phyloP scores from a whole-genome alignment of 768 basidiomycete species.

The Postia placenta region DNA sequence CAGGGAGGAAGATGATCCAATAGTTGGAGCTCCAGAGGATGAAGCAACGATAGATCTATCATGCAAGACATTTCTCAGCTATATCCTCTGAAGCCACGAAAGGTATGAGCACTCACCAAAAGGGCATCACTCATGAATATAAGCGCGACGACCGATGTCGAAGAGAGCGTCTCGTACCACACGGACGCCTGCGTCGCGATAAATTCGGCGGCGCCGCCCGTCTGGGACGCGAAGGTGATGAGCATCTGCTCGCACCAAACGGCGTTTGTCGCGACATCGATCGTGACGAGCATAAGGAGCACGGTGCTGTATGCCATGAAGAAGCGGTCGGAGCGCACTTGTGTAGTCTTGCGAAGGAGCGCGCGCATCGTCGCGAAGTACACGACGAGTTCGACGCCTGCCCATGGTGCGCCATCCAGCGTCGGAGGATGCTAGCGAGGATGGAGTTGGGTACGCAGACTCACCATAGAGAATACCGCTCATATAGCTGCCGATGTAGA shows the following conservation, averaged over 20 bases:
- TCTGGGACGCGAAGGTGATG: slow-evolving; percentile 18
- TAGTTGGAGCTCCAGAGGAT: slow-evolving; percentile 24
- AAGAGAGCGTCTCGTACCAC: slow-evolving; percentile 22
- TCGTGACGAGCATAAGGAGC: slow-evolving; percentile 23
- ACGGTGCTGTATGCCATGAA: slow-evolving; percentile 18
- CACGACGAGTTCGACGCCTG: slow-evolving; percentile 22
- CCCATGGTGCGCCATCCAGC: too few species aligned
- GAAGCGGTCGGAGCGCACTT: slow-evolving; percentile 9
- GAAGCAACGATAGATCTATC: slow-evolving; percentile 34
- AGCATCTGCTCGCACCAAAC: slow-evolving; percentile 26
- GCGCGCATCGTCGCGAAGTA: slow-evolving; percentile 20
- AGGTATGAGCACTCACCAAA: slow-evolving; percentile 11
- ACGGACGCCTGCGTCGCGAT: slow-evolving; percentile 11
- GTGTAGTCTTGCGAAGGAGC: slow-evolving; percentile 1
- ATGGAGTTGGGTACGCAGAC: background rate
- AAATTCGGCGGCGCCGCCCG: slow-evolving; percentile 22
- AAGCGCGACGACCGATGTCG: slow-evolving; percentile 16
- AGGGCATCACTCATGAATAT: slow-evolving; percentile 22
- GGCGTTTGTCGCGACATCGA: slow-evolving; percentile 19
- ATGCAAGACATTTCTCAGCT: background rate
- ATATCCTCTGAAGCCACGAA: background rate
- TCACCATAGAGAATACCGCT: slow-evolving; percentile 15
- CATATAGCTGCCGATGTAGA: slow-evolving; percentile 13
- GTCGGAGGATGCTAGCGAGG: background rate
- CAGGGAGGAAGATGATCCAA: slow-evolving; percentile 12